Evolutionary conservation across 208 protist genomes (phyloP).

Genomic region (Porcisia hertigi): DNA sequence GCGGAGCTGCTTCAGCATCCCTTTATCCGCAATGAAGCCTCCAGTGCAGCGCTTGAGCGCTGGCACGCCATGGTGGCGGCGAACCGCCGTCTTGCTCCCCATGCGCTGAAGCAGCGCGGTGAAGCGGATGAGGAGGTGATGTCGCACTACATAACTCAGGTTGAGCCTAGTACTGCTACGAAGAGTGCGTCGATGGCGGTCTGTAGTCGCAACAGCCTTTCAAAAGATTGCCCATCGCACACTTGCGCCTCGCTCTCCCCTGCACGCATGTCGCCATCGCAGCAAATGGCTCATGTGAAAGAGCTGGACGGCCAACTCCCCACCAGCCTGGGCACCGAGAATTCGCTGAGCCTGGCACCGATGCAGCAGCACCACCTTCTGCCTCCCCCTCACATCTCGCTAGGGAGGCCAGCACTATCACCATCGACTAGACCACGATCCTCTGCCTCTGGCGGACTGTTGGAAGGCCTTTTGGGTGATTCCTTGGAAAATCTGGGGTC

Average conservation of each 20-base stretch:
- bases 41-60: slow-evolving; percentile 20
- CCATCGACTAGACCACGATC: background rate
- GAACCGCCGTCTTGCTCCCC: slow-evolving; percentile 12
- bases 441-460: background rate
- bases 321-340: background rate
- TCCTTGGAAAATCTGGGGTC: slow-evolving; percentile 20
- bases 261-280: slow-evolving; percentile 4
- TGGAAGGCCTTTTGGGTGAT: slow-evolving; percentile 1
- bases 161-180: background rate
- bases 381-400: background rate
- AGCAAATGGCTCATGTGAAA: background rate
- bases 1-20: slow-evolving; percentile 76
- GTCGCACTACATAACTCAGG: background rate
- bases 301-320: slow-evolving; percentile 3
- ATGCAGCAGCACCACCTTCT: background rate
- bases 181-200: background rate
- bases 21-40: slow-evolving; percentile 55
- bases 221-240: background rate
- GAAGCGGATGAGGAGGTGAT: background rate
- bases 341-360: too few relatives aligned
- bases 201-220: background rate
- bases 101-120: background rate
- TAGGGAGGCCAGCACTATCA: background rate
- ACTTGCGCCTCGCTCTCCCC: slow-evolving; percentile 8
- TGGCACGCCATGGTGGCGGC: slow-evolving; percentile 39